Conservation (phyloP, 331 rosid genomes). For the Malus hybrid region DNA sequence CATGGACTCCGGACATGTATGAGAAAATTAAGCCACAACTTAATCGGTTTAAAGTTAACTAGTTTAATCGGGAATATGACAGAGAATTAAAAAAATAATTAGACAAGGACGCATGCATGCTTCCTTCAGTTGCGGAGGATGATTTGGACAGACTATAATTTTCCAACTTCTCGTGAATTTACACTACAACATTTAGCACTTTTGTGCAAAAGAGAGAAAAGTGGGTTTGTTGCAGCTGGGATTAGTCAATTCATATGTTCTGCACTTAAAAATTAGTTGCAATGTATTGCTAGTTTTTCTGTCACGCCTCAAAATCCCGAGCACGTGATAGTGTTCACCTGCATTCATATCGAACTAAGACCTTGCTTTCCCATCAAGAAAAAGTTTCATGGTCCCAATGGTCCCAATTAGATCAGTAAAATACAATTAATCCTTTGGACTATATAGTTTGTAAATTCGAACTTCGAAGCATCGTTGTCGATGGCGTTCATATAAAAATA, state of each 20-base stretch:
- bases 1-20: background rate
- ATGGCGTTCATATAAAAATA: background rate
- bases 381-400: background rate
- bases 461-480: background rate
- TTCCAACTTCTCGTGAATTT: background rate
- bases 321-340: background rate
- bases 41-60: background rate
- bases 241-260: background rate
- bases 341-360: background rate
- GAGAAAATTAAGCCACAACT: slow-evolving; percentile 9
- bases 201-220: background rate
- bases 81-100: background rate
- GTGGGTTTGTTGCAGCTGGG: background rate
- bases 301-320: background rate
- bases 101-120: background rate
- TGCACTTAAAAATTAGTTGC: background rate
- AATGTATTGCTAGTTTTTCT: background rate
- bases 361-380: slow-evolving; percentile 3
- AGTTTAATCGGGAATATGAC: background rate
- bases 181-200: background rate
- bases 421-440: background rate
- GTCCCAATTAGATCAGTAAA: background rate
- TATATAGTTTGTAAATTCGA: background rate
- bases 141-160: background rate
- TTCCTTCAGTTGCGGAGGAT: slow-evolving; percentile 33